Conservation (phyloP, 2,329 filamentous ascomycete genomes). For the Botryotinia narcissicola region DNA sequence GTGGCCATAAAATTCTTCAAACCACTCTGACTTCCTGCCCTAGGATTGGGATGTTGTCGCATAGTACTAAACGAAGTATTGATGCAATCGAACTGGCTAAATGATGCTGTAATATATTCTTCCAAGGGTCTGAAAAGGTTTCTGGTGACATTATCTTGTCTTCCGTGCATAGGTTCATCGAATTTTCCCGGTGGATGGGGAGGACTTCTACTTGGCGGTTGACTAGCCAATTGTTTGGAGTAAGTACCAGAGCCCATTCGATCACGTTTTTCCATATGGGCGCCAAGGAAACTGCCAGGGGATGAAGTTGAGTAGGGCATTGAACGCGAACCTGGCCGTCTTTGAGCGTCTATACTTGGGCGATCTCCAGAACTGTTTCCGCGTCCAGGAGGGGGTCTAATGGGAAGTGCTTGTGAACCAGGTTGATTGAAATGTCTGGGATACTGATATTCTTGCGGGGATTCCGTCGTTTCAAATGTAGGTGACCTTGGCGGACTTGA, state of each 20-base stretch:
- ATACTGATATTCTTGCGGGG: constrained; percentile 4
- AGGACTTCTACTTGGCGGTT: constrained; percentile 15
- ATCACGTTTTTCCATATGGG: constrained; percentile 20
- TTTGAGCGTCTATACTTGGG: neutral
- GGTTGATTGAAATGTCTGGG: neutral
- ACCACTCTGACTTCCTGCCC: constrained; percentile 34
- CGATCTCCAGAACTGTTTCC: neutral
- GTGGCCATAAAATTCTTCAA: constrained; percentile 30
- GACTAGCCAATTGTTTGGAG: neutral
- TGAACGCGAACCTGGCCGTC: constrained; percentile 11
- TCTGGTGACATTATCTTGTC: constrained; percentile 41
- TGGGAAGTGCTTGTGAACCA: constrained; percentile 18
- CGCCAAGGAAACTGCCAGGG: constrained; percentile 30
- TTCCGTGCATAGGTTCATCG: constrained; percentile 39
- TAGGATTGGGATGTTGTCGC: constrained; percentile 41
- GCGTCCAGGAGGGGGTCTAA: constrained; percentile 5
- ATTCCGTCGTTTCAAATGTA: neutral
- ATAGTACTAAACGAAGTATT: constrained; percentile 70
- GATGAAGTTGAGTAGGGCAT: constrained; percentile 33
- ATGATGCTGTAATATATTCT: constrained; percentile 69
- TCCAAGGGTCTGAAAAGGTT: constrained; percentile 73
- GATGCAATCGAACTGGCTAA: constrained; percentile 68
- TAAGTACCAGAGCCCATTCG: constrained; percentile 15
- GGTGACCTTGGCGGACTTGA: constrained; percentile 9
- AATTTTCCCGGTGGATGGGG: constrained; percentile 7